A percentile compares a stretch with the other conserved stretches of the same genome.
These are phyloP conservation scores for Leccinum incarnatum DNA, from an alignment of 768 basidiomycete species.

Conservation along the genomic window DNA sequence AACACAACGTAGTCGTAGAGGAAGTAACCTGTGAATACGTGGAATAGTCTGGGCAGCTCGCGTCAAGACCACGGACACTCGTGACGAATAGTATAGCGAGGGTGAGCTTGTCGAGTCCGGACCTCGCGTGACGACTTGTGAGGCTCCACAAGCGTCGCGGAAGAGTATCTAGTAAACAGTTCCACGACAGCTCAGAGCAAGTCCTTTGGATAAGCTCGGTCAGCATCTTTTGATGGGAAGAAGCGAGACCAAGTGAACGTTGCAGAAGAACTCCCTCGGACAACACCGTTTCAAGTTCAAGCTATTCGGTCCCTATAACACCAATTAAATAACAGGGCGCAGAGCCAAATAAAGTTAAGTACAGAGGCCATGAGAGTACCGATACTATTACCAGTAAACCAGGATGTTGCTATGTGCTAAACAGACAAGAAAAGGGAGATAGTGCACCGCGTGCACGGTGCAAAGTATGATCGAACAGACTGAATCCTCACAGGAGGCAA, in stretches of 20 bases:
- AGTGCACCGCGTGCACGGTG: constrained; percentile 1
- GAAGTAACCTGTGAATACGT: constrained; percentile 50
- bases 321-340: background rate
- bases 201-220: constrained; percentile 8
- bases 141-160: constrained; percentile 9
- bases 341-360: background rate
- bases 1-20: background rate
- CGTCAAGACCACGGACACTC: constrained; percentile 20
- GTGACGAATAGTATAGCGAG: constrained; percentile 21
- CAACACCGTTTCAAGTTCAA: background rate
- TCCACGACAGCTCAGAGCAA: constrained; percentile 3
- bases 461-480: constrained; percentile 13
- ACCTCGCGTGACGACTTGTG: constrained; percentile 8
- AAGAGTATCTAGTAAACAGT: constrained; percentile 2
- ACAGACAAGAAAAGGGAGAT: constrained; percentile 1
- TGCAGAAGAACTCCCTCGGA: background rate
- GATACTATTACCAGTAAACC: constrained; percentile 1
- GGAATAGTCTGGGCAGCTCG: constrained; percentile 61
- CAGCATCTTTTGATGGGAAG: constrained; percentile 5
- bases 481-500: background rate
- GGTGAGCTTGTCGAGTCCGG: constrained; percentile 25
- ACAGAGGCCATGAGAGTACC: background rate
- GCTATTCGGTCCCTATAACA: background rate
- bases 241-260: background rate
- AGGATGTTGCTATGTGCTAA: constrained; percentile 4